Base-by-base conservation (phyloP, 2,329 filamentous ascomycete genomes). In the Grosmannia clavigera region DNA sequence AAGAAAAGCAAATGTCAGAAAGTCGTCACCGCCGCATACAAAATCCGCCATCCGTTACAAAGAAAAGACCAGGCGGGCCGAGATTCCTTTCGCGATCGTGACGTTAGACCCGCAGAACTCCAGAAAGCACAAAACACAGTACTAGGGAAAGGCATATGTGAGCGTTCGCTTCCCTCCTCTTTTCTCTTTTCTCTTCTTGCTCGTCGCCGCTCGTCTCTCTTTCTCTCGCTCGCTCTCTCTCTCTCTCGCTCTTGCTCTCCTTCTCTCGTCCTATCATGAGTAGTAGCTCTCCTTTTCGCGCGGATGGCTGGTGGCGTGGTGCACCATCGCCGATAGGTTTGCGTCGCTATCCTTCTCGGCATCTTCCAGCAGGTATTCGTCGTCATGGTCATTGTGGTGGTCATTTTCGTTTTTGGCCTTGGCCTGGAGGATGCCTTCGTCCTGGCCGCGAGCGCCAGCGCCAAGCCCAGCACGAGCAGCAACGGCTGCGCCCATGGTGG, bases 401-500 rank as follows among this genome's bases (percentile, higher is more conserved):
- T 61, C 40, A 40, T 61, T 53, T 16, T 59, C 57, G 57, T 46
- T 29, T 22, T 43, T 27, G 33, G 19, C 7, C 14, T 54, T 54
- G 50, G 50, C 16, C 10, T 61, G 50, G 14, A 54, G 54, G 19
- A 56, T 31, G n/a, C 61, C 46, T 31, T 58, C 53, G 40, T 66
- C 60, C 10, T 67, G 38, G 55, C 55, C 27, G 55, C 38, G 43
- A 29, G 29, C 56, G 22, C 56, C 56, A n/a, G 55, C 55, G 40
- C 55, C 55, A 11, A 57, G 55, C 3, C 55, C 55, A 9, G 55
- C 55, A 5, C 55, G 55, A 29, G 55, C 55, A 12, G 55, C 55
- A 2, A 50, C 61, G 5, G 66, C 63, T 14, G 69, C 68, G 9
- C 65, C 6, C 14, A 50, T 43, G 27, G 51, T 27, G 10, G 38